A percentile compares a stretch with the other conserved stretches of the same genome.
These are phyloP conservation scores for Schizonepeta tenuifolia DNA, from an alignment of 257 asterid species.

Conservation along the genomic window DNA sequence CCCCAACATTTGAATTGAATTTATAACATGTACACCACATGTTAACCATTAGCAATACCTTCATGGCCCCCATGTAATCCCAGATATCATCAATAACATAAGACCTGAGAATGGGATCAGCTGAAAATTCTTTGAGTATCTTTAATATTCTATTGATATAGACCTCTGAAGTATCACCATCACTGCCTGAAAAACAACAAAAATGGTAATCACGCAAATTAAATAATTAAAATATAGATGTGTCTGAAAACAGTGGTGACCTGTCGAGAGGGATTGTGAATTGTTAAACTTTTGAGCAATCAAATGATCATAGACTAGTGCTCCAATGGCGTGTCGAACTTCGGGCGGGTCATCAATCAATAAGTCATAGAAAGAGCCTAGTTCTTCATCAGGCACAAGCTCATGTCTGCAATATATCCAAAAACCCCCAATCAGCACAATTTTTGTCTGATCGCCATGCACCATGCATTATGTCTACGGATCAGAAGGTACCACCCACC, in stretches of 20 bases:
- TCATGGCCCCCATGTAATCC: conserved; percentile 99
- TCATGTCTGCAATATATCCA: conserved; percentile 72
- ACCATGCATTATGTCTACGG: conserved; percentile 6
- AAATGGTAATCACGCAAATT: neutral
- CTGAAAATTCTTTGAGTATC: conserved; percentile 86
- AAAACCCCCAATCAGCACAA: conserved; percentile 35
- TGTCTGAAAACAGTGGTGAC: conserved; percentile 46
- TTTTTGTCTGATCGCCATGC: conserved; percentile 21
- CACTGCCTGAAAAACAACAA: conserved; percentile 58
- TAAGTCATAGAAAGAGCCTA: conserved; percentile 92
- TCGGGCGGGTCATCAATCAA: conserved; percentile 97
- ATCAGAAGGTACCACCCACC: neutral
- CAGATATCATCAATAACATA: conserved; percentile 97
- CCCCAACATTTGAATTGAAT: conserved; percentile 8
- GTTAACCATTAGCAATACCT: conserved; percentile 47
- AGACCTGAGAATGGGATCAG: conserved; percentile 84
- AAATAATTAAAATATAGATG: neutral
- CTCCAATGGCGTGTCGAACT: conserved; percentile 94
- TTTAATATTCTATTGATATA: conserved; percentile 85
- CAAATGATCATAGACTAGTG: conserved; percentile 89
- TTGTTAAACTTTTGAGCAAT: conserved; percentile 90
- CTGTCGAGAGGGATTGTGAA: conserved; percentile 77
- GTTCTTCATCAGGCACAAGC: conserved; percentile 97
- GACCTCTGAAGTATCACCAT: conserved; percentile 71
- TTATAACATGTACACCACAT: conserved; percentile 19